Evolutionary conservation across 768 basidiomycete species (phyloP), one percentile per base, ranked within the genome.

Genomic region (Exsudoporus frostii): DNA sequence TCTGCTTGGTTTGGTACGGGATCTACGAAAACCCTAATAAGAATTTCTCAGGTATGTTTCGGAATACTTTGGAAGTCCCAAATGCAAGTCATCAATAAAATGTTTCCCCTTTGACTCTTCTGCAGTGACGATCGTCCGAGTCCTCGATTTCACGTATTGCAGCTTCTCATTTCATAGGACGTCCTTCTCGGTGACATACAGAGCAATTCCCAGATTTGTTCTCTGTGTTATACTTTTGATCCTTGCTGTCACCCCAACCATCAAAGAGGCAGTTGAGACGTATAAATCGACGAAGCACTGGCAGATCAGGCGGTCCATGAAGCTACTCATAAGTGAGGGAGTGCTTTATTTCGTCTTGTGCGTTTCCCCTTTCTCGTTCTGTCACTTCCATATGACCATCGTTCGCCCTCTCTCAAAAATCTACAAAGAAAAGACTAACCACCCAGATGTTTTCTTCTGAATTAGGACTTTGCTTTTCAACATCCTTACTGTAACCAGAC

Each of bases 321-420:
- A 32, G 13, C 30, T 53, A 1, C 48, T 62, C n/a, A 10, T 42
- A 11, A 43, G 36, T 5, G 58, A 63, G 19, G 61, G 58, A 2
- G n/a, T 48, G 1, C n/a, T 42, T 3, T 63, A 63, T 41, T 63
- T 60, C 19, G 1, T 56, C n/a, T 32, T 54, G 61, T 63, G 37
- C 4, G 61, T 51, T 7, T 9, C 9, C 29, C 45, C 19, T 17
- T 7, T 7, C 27, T 3, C 17, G 20, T 44, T 45, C 7, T 19
- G 7, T 25, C 15, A 27, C 7, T 22, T 34, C 27, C 8, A 29
- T 4, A 1, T 22, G 13, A 24, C 17, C 17, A 14, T 36, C 15
- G 4, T 22, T 13, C 27, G 6, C 17, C n/a, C 22, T 5, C 33
- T 41, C 36, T n/a, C 29, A 14, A 13, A 29, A 34, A 17, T 4